phyloP scores from a whole-genome alignment of 1,284 basidiomycete species.

The Paramarasmius palmivorus region DNA sequence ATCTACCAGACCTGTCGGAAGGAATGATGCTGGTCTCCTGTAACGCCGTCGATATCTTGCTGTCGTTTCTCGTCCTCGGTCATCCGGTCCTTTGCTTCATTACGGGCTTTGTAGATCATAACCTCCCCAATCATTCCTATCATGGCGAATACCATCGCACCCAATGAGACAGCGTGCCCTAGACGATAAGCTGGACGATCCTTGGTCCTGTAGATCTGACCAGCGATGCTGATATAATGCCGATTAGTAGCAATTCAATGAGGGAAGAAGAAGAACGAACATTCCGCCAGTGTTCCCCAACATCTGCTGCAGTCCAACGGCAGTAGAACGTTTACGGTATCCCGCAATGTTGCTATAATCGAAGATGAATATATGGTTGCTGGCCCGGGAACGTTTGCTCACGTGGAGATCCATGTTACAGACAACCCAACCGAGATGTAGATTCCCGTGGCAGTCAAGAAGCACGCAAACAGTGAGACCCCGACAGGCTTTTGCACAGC shows the following conservation, averaged over 20 bases:
- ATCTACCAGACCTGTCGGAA: constrained; percentile 2
- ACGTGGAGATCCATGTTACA: constrained; percentile 2
- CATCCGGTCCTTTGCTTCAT: background rate
- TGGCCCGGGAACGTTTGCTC: background rate
- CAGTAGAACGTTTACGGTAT: constrained; percentile 2
- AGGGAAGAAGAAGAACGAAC: background rate
- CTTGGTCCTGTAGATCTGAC: background rate
- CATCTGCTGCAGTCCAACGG: constrained; percentile 1
- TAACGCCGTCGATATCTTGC: background rate
- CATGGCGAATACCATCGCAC: constrained; percentile 3
- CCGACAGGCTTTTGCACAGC: background rate
- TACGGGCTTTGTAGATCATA: constrained; percentile 1
- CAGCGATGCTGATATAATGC: background rate
- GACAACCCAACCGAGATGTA: constrained; percentile 1
- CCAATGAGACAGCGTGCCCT: background rate
- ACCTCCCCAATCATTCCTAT: constrained; percentile 3
- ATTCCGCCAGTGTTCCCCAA: constrained; percentile 2
- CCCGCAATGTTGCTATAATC: background rate
- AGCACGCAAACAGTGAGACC: constrained; percentile 1
- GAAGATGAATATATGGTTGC: background rate
- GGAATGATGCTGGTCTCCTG: constrained; percentile 2
- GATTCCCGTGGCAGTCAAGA: background rate
- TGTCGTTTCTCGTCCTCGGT: constrained; percentile 3
- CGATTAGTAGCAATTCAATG: background rate
- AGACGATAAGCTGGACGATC: background rate